These are phyloP conservation scores for Gentiana macrophylla DNA, from an alignment of 257 asterid species.

Conservation along the genomic window DNA sequence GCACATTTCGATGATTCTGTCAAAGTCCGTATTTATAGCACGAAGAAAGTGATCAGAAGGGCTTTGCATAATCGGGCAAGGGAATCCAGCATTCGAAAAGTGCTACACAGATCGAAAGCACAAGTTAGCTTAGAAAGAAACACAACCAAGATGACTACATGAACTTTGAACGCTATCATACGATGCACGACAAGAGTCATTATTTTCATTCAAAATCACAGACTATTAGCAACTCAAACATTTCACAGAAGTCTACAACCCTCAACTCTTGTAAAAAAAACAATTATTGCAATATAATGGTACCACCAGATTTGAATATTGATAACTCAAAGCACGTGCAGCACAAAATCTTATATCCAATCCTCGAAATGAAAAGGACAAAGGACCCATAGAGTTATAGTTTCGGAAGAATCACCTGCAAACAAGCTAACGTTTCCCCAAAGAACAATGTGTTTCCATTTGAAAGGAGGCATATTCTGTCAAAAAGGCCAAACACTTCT, in stretches of 20 bases:
- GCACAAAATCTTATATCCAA: neutral
- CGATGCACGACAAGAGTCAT: too few species aligned
- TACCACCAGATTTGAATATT: neutral
- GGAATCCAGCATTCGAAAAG: constrained; percentile 99
- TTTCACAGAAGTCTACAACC: neutral
- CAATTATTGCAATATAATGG: neutral
- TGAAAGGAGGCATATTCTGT: constrained; percentile 94
- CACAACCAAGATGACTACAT: neutral
- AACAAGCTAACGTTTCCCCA: constrained; percentile 96
- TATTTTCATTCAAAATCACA: too few species aligned
- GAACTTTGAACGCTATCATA: neutral
- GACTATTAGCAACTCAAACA: too few species aligned
- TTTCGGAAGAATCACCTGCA: constrained; percentile 60
- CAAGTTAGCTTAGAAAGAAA: constrained; percentile 7
- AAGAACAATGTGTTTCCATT: constrained; percentile 96
- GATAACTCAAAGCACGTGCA: neutral
- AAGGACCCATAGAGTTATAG: neutral
- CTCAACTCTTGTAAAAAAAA: neutral
- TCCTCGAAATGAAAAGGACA: neutral
- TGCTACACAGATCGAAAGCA: constrained; percentile 46
- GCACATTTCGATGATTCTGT: constrained; percentile 97
- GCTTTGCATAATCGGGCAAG: constrained; percentile 99
- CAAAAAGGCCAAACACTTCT: constrained; percentile 98
- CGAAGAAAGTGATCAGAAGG: constrained; percentile 99
- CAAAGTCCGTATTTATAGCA: constrained; percentile 94